These are phyloP conservation scores for Collariella sp. DNA, from an alignment of 495 filamentous ascomycete species.

Conservation along the genomic window DNA sequence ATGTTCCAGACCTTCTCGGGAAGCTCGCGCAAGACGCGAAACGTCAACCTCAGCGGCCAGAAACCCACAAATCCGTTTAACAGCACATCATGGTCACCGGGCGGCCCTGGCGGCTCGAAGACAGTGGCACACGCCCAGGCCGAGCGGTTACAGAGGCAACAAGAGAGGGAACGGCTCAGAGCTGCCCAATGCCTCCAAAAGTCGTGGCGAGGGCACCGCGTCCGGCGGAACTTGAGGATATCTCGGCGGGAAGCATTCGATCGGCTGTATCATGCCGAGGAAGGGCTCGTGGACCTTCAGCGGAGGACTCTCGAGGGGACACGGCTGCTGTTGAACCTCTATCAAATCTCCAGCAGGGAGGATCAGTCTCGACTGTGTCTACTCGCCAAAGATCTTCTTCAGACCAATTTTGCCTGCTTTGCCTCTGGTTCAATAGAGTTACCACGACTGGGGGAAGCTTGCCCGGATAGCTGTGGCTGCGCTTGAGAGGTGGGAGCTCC, in stretches of 20 bases:
- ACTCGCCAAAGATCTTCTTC: conserved; percentile 32
- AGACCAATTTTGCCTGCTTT: conserved; percentile 25
- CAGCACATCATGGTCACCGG: conserved; percentile 39
- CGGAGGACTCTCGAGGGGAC: conserved; percentile 25
- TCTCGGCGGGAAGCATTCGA: conserved; percentile 65
- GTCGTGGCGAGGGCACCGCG: conserved; percentile 72
- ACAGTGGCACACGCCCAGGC: conserved; percentile 79
- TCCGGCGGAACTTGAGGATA: conserved; percentile 48
- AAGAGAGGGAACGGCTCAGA: conserved; percentile 68
- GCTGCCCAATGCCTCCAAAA: conserved; percentile 69
- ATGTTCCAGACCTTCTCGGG: conserved; percentile 95
- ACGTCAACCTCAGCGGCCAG: conserved; percentile 91
- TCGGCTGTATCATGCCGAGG: conserved; percentile 28
- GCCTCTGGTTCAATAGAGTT: conserved; percentile 8
- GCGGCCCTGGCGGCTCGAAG: conserved; percentile 53
- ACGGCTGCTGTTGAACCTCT: conserved; percentile 30
- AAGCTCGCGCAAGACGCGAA: conserved; percentile 70
- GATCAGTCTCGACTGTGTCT: conserved; percentile 31
- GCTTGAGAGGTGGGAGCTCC: conserved; percentile 22
- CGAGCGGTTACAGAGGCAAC: conserved; percentile 70
- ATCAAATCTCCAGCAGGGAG: conserved; percentile 20
- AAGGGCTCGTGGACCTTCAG: conserved; percentile 4
- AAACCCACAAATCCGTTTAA: conserved; percentile 63
- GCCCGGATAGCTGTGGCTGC: conserved; percentile 27
- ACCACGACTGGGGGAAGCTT: conserved; percentile 27